Percentiles rank a stretch among this genome's conserved stretches.
Conservation (phyloP, 176 grass and related monocot species). For the Bolboschoenus planiculmis region DNA sequence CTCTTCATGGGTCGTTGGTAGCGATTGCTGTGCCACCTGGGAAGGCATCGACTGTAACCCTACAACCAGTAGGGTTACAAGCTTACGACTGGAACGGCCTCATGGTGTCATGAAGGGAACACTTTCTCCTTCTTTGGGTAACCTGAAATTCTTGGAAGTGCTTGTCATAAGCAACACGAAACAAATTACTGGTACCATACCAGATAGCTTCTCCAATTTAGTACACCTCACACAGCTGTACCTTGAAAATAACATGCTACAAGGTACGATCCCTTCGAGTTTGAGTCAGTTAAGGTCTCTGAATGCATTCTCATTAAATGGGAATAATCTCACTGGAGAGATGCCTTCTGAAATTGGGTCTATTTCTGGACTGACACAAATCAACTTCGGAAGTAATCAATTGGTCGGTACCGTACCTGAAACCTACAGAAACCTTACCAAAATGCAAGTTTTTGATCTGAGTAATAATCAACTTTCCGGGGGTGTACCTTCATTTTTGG, state of each 20-base stretch:
- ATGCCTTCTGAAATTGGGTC: conserved; percentile 44
- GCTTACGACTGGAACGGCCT: conserved; percentile 47
- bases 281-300: conserved; percentile 36
- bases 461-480: conserved; percentile 51
- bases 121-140: conserved; percentile 48
- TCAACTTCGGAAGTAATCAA: conserved; percentile 59
- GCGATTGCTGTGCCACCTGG: conserved; percentile 66
- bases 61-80: conserved; percentile 42
- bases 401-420: conserved; percentile 40
- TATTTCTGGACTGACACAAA: conserved; percentile 40
- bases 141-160: conserved; percentile 46
- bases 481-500: conserved; percentile 41
- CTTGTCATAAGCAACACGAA: conserved; percentile 53
- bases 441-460: conserved; percentile 49
- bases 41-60: conserved; percentile 59
- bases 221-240: conserved; percentile 54
- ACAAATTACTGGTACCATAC: conserved; percentile 38
- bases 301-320: conserved; percentile 41
- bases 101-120: conserved; percentile 49
- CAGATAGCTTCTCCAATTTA: conserved; percentile 41
- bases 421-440: conserved; percentile 36
- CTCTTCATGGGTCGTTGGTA: conserved; percentile 48
- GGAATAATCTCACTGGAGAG: conserved; percentile 45
- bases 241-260: conserved; percentile 61
- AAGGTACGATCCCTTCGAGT: conserved; percentile 37